Conservation (phyloP, 345 rosid genomes). For the Arabidopsis suecica region DNA sequence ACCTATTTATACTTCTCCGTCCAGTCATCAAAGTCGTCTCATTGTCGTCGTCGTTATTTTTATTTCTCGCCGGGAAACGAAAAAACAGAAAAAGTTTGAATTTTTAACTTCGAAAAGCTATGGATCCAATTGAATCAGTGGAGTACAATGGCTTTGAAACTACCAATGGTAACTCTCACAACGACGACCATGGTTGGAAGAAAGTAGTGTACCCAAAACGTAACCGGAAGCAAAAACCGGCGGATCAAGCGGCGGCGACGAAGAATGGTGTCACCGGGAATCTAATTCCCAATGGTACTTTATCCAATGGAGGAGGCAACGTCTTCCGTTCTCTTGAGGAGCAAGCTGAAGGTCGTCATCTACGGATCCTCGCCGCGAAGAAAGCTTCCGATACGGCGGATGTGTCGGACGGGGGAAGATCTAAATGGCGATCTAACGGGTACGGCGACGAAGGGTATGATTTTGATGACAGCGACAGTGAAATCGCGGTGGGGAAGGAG, state of each 20-base stretch:
- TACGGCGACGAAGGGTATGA: constrained; percentile 47
- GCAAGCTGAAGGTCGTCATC: constrained; percentile 59
- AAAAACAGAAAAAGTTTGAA: background rate
- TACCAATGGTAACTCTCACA: constrained; percentile 29
- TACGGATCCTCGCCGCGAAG: constrained; percentile 50
- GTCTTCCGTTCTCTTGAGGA: constrained; percentile 59
- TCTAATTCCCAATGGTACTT: constrained; percentile 32
- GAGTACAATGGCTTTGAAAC: constrained; percentile 47
- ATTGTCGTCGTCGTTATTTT: constrained; percentile 15
- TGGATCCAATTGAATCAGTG: constrained; percentile 44
- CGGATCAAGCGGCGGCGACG: constrained; percentile 39
- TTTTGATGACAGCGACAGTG: constrained; percentile 52
- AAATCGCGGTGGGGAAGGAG: constrained; percentile 35
- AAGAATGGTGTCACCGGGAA: constrained; percentile 29
- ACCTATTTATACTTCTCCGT: constrained; percentile 26
- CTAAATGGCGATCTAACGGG: constrained; percentile 46
- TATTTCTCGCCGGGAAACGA: constrained; percentile 17
- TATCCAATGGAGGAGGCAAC: constrained; percentile 39
- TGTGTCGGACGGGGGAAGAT: constrained; percentile 21
- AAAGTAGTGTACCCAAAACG: constrained; percentile 68
- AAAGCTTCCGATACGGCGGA: constrained; percentile 35
- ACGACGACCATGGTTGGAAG: constrained; percentile 72
- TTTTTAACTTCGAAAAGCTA: background rate
- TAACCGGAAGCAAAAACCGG: constrained; percentile 56
- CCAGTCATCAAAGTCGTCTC: constrained; percentile 31